A percentile compares a stretch with the other conserved stretches of the same genome.
Evolutionary conservation across 2,329 filamentous ascomycete species (phyloP).

Genomic region (Grosmannia serpens): DNA sequence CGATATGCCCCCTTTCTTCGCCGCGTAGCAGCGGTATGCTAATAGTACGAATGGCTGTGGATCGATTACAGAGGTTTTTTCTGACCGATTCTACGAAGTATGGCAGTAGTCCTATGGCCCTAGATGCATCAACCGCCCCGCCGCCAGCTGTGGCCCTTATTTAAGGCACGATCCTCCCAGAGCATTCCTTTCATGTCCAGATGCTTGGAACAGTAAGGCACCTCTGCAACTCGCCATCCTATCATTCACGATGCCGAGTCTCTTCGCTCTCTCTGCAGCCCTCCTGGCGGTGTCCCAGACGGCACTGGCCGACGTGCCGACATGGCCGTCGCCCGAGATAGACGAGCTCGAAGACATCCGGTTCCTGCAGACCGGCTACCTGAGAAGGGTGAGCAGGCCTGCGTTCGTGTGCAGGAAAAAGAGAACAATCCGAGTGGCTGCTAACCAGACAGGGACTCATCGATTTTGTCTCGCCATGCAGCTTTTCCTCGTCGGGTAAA

Average conservation of each 20-base stretch:
- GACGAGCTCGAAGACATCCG: neutral
- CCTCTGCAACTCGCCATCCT: neutral
- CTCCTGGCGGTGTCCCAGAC: neutral
- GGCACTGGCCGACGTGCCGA: neutral
- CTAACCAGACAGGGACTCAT: neutral
- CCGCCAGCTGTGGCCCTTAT: neutral
- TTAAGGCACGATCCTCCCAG: neutral
- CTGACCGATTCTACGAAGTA: no score
- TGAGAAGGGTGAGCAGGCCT: neutral
- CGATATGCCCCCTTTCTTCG: neutral
- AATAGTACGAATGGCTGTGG: neutral
- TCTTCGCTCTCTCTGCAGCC: neutral
- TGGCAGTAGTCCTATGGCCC: no score
- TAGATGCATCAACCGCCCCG: no score
- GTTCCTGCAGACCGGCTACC: neutral
- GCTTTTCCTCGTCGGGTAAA: neutral
- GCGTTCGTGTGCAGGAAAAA: neutral
- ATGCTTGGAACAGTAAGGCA: neutral
- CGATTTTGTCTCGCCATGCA: neutral
- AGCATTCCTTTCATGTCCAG: neutral
- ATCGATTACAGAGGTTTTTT: no score
- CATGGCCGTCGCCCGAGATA: neutral
- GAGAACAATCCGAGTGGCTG: neutral
- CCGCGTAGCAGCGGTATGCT: neutral
- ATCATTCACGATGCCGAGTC: neutral